Conservation (phyloP, 805 yeast genomes). For the Starmerella bacillaris region DNA sequence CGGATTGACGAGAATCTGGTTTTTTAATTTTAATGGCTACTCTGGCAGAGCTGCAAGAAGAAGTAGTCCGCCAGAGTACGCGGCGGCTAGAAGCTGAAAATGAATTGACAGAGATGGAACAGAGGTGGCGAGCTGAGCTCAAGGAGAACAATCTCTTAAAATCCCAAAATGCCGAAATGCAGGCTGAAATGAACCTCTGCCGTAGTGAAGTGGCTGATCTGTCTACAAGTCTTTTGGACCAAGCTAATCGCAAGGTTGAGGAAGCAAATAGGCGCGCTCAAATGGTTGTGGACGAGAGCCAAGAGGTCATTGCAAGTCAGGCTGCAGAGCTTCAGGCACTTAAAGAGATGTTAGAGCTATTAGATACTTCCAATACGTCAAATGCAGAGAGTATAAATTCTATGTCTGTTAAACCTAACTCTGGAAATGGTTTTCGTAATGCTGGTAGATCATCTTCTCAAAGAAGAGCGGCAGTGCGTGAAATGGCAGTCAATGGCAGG, state of each 20-base stretch:
- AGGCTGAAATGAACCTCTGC: slow-evolving; percentile 30
- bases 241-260: slow-evolving; percentile 56
- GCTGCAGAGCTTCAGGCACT: slow-evolving; percentile 45
- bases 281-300: slow-evolving; percentile 44
- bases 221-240: slow-evolving; percentile 32
- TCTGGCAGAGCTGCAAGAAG: slow-evolving; percentile 12
- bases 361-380: slow-evolving; percentile 1
- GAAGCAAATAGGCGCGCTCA: slow-evolving; percentile 55
- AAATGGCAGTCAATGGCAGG: slow-evolving; percentile 3
- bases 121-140: slow-evolving; percentile 15
- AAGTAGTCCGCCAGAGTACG: slow-evolving; percentile 17
- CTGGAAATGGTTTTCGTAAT: background rate
- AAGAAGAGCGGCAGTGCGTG: background rate
- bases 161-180: slow-evolving; percentile 1
- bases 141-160: slow-evolving; percentile 11
- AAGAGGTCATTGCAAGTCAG: slow-evolving; percentile 43
- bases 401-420: background rate
- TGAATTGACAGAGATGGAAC: slow-evolving; percentile 19
- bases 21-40: slow-evolving; percentile 6
- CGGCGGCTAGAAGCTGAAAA: slow-evolving; percentile 21
- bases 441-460: background rate
- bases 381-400: background rate
- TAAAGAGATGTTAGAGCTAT: slow-evolving; percentile 32
- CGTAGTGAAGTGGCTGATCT: slow-evolving; percentile 38
- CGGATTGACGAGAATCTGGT: too few species aligned